Percentiles rank a stretch among this genome's conserved stretches.
These are phyloP conservation scores for Venturia asperata DNA, from an alignment of 2,329 filamentous ascomycete genomes.

Conservation along the genomic window DNA sequence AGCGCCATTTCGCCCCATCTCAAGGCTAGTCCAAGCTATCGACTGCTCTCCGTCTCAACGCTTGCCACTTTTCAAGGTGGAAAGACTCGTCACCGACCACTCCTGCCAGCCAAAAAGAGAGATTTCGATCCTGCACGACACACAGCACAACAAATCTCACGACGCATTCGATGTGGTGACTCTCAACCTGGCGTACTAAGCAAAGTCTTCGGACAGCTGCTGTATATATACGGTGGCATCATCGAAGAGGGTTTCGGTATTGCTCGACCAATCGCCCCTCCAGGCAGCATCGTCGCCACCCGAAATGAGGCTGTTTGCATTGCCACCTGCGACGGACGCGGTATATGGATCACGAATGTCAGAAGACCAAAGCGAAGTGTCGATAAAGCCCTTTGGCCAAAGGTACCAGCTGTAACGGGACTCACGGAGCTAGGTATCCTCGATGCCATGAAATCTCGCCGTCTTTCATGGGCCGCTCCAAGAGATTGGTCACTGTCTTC, in stretches of 20 bases:
- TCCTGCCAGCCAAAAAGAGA: conserved; percentile 36
- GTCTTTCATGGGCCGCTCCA: conserved; percentile 22
- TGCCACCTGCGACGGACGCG: conserved; percentile 34
- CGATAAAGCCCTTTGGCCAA: conserved; percentile 37
- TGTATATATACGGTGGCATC: conserved; percentile 38
- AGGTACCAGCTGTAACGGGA: conserved; percentile 34
- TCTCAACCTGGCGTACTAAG: conserved; percentile 39
- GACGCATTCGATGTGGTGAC: conserved; percentile 37
- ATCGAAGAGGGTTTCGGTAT: conserved; percentile 29
- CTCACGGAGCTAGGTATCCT: conserved; percentile 33
- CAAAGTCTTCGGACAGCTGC: conserved; percentile 31
- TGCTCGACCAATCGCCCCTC: conserved; percentile 21
- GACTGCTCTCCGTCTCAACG: conserved; percentile 29
- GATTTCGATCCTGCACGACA: conserved; percentile 34
- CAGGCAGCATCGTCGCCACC: conserved; percentile 31
- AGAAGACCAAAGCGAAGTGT: conserved; percentile 34
- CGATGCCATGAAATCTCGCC: conserved; percentile 22
- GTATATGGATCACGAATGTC: conserved; percentile 39
- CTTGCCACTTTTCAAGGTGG: conserved; percentile 36
- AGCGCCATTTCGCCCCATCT: conserved; percentile 22
- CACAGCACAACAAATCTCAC: conserved; percentile 34
- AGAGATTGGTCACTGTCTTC: conserved; percentile 28
- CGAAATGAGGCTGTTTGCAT: conserved; percentile 30
- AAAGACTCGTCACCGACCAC: conserved; percentile 31
- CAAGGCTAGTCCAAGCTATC: conserved; percentile 26